Percentiles rank a stretch among this genome's conserved stretches.
Conservation (phyloP, 306 rosid genomes). For the Lathyrus tuberosus region DNA sequence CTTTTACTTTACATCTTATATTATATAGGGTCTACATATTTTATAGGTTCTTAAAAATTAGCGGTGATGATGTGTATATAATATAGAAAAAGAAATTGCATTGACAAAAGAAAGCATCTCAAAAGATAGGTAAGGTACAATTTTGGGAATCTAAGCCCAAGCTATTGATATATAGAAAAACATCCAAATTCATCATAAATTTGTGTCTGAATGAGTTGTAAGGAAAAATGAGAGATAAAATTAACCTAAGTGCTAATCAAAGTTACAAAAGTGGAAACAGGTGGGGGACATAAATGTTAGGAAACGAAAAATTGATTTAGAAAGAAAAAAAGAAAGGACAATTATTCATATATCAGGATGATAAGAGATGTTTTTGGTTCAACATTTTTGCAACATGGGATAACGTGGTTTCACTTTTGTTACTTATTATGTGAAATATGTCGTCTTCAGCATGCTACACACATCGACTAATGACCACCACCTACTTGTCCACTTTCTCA, state of each 20-base stretch:
- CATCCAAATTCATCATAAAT: not conserved
- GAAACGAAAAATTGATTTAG: too few species aligned
- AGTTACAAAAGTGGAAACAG: not conserved
- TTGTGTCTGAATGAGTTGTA: conserved; percentile 19
- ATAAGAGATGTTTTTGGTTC: too few species aligned
- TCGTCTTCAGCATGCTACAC: too few species aligned
- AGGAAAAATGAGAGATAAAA: not conserved
- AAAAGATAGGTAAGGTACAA: not conserved
- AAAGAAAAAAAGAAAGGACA: too few species aligned
- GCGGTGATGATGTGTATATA: not conserved
- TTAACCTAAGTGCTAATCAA: conserved; percentile 4
- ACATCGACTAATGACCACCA: too few species aligned
- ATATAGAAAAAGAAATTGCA: not conserved
- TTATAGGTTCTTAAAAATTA: conserved; percentile 9
- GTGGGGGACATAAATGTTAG: too few species aligned
- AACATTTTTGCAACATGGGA: too few species aligned
- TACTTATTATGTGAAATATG: too few species aligned
- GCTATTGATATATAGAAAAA: not conserved
- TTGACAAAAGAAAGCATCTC: not conserved
- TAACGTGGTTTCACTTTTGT: too few species aligned
- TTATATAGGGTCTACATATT: not conserved
- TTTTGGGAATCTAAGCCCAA: not conserved
- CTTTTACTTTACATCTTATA: not conserved
- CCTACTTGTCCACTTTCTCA: too few species aligned
- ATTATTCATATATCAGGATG: too few species aligned